Evolutionary conservation across 2,329 filamentous ascomycete species (phyloP).

Genomic region (Fusarium zealandicum): DNA sequence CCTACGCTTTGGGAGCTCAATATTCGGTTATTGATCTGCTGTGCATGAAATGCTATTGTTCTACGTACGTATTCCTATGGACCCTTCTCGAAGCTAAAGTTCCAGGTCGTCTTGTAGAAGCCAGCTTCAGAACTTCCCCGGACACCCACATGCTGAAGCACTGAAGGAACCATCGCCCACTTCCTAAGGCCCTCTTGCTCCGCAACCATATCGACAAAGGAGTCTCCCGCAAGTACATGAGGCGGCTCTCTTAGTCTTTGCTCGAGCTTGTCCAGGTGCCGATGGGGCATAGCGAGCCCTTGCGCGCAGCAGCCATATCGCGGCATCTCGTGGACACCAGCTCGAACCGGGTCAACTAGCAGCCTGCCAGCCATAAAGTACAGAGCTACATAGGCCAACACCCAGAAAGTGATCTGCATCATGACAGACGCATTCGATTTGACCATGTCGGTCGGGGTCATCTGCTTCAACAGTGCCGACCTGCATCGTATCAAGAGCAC

Average conservation of each 20-base stretch:
- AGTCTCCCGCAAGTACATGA: constrained; percentile 40
- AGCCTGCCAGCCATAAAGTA: constrained; percentile 43
- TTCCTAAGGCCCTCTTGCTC: constrained; percentile 37
- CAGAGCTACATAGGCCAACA: constrained; percentile 33
- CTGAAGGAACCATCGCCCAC: constrained; percentile 45
- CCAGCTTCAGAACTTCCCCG: constrained; percentile 39
- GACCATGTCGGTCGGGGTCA: constrained; percentile 19
- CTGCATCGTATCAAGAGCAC: constrained; percentile 23
- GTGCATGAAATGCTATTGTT: neutral
- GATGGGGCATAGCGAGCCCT: constrained; percentile 43
- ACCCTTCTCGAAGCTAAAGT: constrained; percentile 43
- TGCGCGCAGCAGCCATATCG: constrained; percentile 48
- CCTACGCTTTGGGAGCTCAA: too few relatives aligned
- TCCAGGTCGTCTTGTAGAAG: constrained; percentile 42
- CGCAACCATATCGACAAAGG: constrained; percentile 43
- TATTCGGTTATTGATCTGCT: too few relatives aligned
- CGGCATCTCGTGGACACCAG: constrained; percentile 45
- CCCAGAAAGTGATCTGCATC: constrained; percentile 35
- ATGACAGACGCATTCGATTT: constrained; percentile 6
- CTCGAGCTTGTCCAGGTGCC: constrained; percentile 36
- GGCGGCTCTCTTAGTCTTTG: constrained; percentile 26
- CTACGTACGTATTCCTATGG: constrained; percentile 10
- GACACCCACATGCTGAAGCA: constrained; percentile 46
- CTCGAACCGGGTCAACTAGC: constrained; percentile 31
- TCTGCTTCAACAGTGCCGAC: constrained; percentile 7